These are phyloP conservation scores for Cylindrotheca fusiformis DNA, from an alignment of 108 stramenopile species.

Conservation along the genomic window DNA sequence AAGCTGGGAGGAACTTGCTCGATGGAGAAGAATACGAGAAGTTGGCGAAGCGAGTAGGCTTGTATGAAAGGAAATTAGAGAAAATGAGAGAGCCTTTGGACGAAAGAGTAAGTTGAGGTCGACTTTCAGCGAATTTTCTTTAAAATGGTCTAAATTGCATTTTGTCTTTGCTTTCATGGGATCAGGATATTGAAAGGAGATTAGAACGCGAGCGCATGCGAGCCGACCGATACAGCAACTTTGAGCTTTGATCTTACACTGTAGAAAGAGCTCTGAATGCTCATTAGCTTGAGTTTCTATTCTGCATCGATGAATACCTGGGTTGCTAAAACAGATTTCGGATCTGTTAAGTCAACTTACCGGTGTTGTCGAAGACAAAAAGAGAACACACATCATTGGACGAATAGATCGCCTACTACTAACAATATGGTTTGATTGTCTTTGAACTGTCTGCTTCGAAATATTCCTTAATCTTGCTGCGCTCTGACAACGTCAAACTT, in stretches of 20 bases:
- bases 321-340: background rate
- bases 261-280: no score
- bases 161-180: background rate
- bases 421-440: background rate
- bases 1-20: slow-evolving; percentile 10
- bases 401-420: background rate
- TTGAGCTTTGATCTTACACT: no score
- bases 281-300: no score
- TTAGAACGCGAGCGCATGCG: slow-evolving; percentile 19
- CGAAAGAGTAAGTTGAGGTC: slow-evolving; percentile 4
- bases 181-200: slow-evolving; percentile 14
- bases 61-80: slow-evolving; percentile 21
- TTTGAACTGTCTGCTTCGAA: background rate
- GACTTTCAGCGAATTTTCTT: background rate
- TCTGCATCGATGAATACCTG: slow-evolving; percentile 3
- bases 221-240: slow-evolving; percentile 3
- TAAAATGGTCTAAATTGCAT: background rate
- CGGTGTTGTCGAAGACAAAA: background rate
- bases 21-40: slow-evolving; percentile 20
- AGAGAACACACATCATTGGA: background rate
- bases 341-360: background rate
- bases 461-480: background rate
- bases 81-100: slow-evolving; percentile 6
- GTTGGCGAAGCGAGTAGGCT: slow-evolving; percentile 10
- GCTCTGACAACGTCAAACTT: background rate